Conservation (phyloP, 306 rosid genomes). For the Boehmeria nivea region DNA sequence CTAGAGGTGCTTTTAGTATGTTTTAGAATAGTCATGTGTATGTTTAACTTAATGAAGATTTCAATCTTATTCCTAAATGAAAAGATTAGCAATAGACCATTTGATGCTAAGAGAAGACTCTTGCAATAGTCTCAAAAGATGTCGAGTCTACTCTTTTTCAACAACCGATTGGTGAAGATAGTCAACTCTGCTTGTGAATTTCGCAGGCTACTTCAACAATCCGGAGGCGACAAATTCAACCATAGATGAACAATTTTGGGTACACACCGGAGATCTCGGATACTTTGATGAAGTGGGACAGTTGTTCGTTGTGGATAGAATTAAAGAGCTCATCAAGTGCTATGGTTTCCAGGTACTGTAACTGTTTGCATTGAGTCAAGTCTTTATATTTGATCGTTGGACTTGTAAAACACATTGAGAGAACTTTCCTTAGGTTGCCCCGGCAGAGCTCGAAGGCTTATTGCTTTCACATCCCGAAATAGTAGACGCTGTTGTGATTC, state of each 20-base stretch:
- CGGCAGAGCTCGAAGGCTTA: conserved; percentile 92
- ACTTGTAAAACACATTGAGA: background rate
- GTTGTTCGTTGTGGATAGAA: conserved; percentile 76
- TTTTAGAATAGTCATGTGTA: too few relatives aligned
- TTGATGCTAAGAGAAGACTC: too few relatives aligned
- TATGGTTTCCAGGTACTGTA: conserved; percentile 74
- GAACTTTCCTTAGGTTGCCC: conserved; percentile 63
- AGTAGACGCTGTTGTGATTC: conserved; percentile 86
- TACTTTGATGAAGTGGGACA: conserved; percentile 67
- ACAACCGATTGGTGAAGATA: background rate
- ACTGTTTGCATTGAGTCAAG: background rate
- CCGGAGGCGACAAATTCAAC: conserved; percentile 64
- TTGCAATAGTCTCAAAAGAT: too few relatives aligned
- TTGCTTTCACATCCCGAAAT: conserved; percentile 88
- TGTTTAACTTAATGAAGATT: too few relatives aligned
- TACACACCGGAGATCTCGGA: conserved; percentile 94
- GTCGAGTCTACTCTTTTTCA: background rate
- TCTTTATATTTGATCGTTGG: background rate
- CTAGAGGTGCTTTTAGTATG: background rate
- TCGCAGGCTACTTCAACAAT: conserved; percentile 81
- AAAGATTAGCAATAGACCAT: too few relatives aligned
- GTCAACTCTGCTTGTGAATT: conserved; percentile 3
- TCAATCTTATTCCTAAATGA: too few relatives aligned
- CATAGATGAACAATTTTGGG: conserved; percentile 65
- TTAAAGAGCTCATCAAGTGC: conserved; percentile 86